Conservation (phyloP, 352 stramenopile species). For the Globisporangium cylindrosporum region DNA sequence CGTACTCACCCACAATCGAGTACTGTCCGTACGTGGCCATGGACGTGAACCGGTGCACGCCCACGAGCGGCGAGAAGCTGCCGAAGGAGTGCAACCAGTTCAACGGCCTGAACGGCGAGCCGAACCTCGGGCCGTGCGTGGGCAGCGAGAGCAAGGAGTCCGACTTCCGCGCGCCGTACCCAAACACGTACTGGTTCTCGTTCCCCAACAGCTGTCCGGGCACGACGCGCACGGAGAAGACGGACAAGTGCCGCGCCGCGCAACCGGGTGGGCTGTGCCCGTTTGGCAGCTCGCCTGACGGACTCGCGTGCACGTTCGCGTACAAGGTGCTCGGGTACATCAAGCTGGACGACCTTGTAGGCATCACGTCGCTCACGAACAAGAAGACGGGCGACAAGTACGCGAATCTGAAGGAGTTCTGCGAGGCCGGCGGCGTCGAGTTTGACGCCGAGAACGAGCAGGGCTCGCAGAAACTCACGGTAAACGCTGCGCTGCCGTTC, state of each 20-base stretch:
- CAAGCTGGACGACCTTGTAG: slow-evolving; percentile 56
- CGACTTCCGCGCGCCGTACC: slow-evolving; percentile 30
- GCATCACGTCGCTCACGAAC: slow-evolving; percentile 46
- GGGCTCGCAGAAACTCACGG: slow-evolving; percentile 27
- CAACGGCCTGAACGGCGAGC: slow-evolving; percentile 19
- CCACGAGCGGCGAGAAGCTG: slow-evolving; percentile 16
- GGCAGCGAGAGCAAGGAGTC: slow-evolving; percentile 13
- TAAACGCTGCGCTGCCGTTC: slow-evolving; percentile 49
- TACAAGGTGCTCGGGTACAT: slow-evolving; percentile 61
- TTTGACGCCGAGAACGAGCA: slow-evolving; percentile 39
- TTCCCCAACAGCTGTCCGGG: slow-evolving; percentile 32
- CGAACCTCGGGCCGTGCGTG: slow-evolving; percentile 22
- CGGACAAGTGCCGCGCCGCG: slow-evolving; percentile 9
- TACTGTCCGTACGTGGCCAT: slow-evolving; percentile 19
- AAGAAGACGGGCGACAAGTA: slow-evolving; percentile 21
- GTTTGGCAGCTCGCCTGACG: slow-evolving; percentile 39
- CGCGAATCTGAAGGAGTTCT: slow-evolving; percentile 45
- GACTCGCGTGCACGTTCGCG: slow-evolving; percentile 48
- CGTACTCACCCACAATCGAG: slow-evolving; percentile 5
- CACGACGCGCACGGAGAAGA: slow-evolving; percentile 12
- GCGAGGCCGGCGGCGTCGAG: slow-evolving; percentile 40
- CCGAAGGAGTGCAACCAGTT: slow-evolving; percentile 25
- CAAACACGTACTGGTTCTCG: slow-evolving; percentile 34
- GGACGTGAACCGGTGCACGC: slow-evolving; percentile 17
- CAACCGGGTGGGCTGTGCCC: slow-evolving; percentile 43